Base-by-base conservation (phyloP, 2,329 filamentous ascomycete species). In the Beauveria bassiana region DNA sequence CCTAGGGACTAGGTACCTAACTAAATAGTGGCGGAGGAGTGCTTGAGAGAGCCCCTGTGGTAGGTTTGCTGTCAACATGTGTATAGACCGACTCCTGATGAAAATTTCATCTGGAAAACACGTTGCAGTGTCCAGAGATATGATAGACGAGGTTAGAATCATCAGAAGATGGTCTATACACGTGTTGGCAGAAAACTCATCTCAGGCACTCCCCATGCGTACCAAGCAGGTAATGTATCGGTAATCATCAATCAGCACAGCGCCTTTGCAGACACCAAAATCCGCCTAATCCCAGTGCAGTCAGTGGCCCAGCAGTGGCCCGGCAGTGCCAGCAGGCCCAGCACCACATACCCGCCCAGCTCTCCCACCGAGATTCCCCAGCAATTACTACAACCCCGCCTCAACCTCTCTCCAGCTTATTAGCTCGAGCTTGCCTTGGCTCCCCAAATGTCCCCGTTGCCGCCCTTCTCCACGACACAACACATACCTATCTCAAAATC, bases 381-480 rank as follows among this genome's bases (percentile, higher is more conserved):
- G 42, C 38, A 43, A 38, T 56, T 52, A 54, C n/a, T 46, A 28
- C 34, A 55, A 61, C 59, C 59, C 59, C 59, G 57, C 57, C 57
- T 61, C 59, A 55, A 47, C 34, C 43, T 45, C 40, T 42, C 38
- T 16, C 42, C 40, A 60, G 49, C 43, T 52, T 31, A 20, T 60
- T 50, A 45, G 47, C 57, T 43, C 38, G 46, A 40, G 34, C 34
- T 34, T 31, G 45, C 40, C 20, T 51, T 53, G 50, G 58, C 58
- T 46, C 50, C 58, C 58, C 58, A 54, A 60, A 31, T n/a, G 38
- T 10, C n/a, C 55, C 40, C 40, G 42, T 31, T 20, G 57, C 57
- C 57, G 49, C n/a, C 28, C 14, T 43, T 51, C 57, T 50, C 54
- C 54, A 52, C 57, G 47, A 51, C 57, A 54, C 42, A 38, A 42